A percentile compares a stretch with the other conserved stretches of the same genome.
Conservation (phyloP, 495 filamentous ascomycete species). For the Acidiella bohemica region DNA sequence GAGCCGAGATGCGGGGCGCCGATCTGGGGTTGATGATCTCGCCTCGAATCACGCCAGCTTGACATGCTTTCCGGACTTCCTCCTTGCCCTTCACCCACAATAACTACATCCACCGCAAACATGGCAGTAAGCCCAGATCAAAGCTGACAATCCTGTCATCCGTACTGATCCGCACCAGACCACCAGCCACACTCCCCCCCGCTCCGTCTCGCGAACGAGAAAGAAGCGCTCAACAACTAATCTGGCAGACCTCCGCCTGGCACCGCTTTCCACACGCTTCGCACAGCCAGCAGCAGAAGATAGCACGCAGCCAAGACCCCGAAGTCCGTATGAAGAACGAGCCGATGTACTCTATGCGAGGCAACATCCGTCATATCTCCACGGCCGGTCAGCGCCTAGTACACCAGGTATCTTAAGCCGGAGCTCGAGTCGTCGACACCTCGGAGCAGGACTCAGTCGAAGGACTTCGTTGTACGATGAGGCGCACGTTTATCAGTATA, state of each 20-base stretch:
- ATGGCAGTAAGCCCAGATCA: constrained; percentile 1
- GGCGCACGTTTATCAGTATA: constrained; percentile 5
- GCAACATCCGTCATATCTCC: constrained; percentile 28
- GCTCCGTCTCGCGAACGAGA: constrained; percentile 15
- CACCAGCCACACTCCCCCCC: constrained; percentile 6
- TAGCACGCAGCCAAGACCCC: not conserved
- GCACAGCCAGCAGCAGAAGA: not conserved
- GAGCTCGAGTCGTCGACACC: constrained; percentile 24
- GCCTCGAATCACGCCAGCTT: too few species aligned
- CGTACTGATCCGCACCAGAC: constrained; percentile 1
- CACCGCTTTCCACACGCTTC: constrained; percentile 23
- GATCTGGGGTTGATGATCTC: constrained; percentile 2
- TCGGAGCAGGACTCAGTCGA: constrained; percentile 17
- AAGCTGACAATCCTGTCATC: not conserved
- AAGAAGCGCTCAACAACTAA: constrained; percentile 28
- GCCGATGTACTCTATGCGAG: constrained; percentile 9
- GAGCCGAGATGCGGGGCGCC: not conserved
- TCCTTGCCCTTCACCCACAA: too few species aligned
- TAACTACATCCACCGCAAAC: too few species aligned
- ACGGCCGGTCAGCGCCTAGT: constrained; percentile 26
- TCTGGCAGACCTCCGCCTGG: constrained; percentile 30
- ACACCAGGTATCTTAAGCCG: constrained; percentile 31
- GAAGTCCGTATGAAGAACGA: constrained; percentile 8
- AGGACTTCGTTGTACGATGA: constrained; percentile 21
- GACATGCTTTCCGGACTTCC: too few species aligned